A percentile compares a stretch with the other conserved stretches of the same genome.
phyloP scores from a whole-genome alignment of 1,284 basidiomycete species.

The Sanghuangporus baumii region DNA sequence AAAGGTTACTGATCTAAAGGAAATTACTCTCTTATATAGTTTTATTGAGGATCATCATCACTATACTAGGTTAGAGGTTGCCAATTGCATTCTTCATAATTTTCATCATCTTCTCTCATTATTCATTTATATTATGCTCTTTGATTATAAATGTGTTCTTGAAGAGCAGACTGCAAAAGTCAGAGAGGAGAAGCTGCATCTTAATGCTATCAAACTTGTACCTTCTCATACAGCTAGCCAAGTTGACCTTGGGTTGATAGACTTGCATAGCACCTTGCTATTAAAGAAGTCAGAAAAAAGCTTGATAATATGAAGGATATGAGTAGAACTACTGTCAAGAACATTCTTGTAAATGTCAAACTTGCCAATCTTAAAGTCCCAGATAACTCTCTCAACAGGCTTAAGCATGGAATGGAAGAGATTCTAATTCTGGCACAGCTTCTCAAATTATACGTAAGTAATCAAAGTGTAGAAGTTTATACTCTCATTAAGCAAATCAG shows the following conservation, averaged over 20 bases:
- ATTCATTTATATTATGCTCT: slow-evolving; percentile 94
- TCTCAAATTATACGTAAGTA: too few species aligned
- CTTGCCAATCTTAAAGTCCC: too few species aligned
- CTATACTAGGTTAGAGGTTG: slow-evolving; percentile 90
- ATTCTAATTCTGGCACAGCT: too few species aligned
- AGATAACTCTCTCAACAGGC: too few species aligned
- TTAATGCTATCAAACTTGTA: slow-evolving; percentile 79
- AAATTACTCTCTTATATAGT: slow-evolving; percentile 86
- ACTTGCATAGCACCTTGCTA: too few species aligned
- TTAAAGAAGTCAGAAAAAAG: too few species aligned
- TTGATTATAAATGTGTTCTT: slow-evolving; percentile 90
- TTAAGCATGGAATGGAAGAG: too few species aligned
- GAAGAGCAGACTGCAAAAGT: slow-evolving; percentile 76
- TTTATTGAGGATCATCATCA: slow-evolving; percentile 96
- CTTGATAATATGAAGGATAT: too few species aligned
- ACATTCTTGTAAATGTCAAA: too few species aligned
- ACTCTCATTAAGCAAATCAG: too few species aligned
- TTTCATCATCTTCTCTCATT: slow-evolving; percentile 89
- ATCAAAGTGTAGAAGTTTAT: too few species aligned
- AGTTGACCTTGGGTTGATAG: slow-evolving; percentile 85
- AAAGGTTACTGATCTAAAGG: slow-evolving; percentile 88
- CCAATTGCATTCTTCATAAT: slow-evolving; percentile 83
- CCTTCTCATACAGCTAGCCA: slow-evolving; percentile 88
- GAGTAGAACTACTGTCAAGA: too few species aligned
- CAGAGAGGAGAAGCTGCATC: slow-evolving; percentile 81